Base-by-base conservation (phyloP, 1,284 basidiomycete genomes). In the Fomitopsis pinicola region DNA sequence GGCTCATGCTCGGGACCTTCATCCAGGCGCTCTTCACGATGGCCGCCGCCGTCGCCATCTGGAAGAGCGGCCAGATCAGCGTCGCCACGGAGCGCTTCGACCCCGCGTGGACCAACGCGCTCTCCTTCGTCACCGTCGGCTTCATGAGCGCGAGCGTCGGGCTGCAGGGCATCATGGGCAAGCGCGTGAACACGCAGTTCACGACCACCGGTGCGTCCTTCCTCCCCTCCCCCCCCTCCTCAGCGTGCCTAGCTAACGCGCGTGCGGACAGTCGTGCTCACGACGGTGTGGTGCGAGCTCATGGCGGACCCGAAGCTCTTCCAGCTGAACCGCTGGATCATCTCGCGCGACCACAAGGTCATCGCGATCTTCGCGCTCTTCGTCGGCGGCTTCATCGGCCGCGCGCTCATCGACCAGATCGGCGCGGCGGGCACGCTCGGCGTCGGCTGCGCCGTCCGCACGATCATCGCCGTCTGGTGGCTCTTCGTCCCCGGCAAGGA, bases 261-360 rank as follows among this genome's bases (percentile, higher is more conserved):
- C 57, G 22, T 10, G 19, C 28, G 40, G 6, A 17, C 35, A 84
- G 86, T 87, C 59, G 85, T 87, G 54, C 78, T 92, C 22, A 93
- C 90, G 6, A 92, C 91, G 8, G 86, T 92, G 22, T 95, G 92
- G 92, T 91, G 92, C 60, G 91, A 95, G 73, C 83, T 95, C 58
- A 82, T 91, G 78, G 86, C 87, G 56, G 91, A 94, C 71, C 91
- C 92, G 0, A 77, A 83, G 52, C 80, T 95, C 9, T 89, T 87
- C 78, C 76, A 74, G 38, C 52, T 85, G 50, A 78, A 79, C 45
- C 73, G 79, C 40, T 75, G 79, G 60, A 80, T 89, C 62, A 76
- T 75, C 35, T 80, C 86, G 2, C 85, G 92, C 42, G 92, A 95
- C 71, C 86, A 92, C 73, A 86, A 88, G 66, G 67, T 87, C 57